Percentiles rank a stretch among this genome's conserved stretches.
Evolutionary conservation across 2,329 filamentous ascomycete species (phyloP).

Genomic region (Teratosphaeria nubilosa): DNA sequence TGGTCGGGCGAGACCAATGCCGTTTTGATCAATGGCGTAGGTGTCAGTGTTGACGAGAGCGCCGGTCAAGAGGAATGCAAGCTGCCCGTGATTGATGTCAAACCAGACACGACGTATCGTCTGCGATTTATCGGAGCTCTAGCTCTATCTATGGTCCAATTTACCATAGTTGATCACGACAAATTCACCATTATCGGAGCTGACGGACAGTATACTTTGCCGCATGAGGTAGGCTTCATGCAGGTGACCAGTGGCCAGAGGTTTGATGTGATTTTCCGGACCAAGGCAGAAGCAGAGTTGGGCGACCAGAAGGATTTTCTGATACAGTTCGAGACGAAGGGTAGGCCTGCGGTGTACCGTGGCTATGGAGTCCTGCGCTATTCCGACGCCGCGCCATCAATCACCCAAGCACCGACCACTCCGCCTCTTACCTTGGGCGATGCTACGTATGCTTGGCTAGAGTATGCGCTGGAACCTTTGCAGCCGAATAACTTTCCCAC

Average conservation of each 20-base stretch:
- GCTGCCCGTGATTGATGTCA: slow-evolving; percentile 44
- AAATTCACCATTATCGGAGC: slow-evolving; percentile 50
- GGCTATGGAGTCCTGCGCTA: slow-evolving; percentile 44
- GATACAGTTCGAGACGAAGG: slow-evolving; percentile 42
- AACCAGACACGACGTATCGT: slow-evolving; percentile 51
- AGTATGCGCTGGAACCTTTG: slow-evolving; percentile 29
- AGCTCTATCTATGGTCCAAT: slow-evolving; percentile 43
- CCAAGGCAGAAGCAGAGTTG: slow-evolving; percentile 42
- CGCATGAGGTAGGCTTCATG: slow-evolving; percentile 38
- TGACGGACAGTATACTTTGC: slow-evolving; percentile 45
- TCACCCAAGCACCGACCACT: slow-evolving; percentile 9
- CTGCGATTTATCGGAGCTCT: slow-evolving; percentile 50
- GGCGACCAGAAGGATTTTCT: slow-evolving; percentile 29
- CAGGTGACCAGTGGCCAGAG: slow-evolving; percentile 51
- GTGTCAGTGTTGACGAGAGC: slow-evolving; percentile 9
- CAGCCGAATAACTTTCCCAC: slow-evolving; percentile 24
- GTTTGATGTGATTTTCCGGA: slow-evolving; percentile 47
- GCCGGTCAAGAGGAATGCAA: slow-evolving; percentile 12
- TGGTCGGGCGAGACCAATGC: slow-evolving; percentile 52
- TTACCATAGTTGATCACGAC: slow-evolving; percentile 49
- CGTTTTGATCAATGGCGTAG: slow-evolving; percentile 29
- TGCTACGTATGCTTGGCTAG: slow-evolving; percentile 27
- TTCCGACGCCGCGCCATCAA: slow-evolving; percentile 11
- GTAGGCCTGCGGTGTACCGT: slow-evolving; percentile 36
- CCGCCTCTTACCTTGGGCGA: slow-evolving; percentile 25